phyloP scores from a whole-genome alignment of 108 stramenopile genomes.

The Fragilariopsis cylindrus region DNA sequence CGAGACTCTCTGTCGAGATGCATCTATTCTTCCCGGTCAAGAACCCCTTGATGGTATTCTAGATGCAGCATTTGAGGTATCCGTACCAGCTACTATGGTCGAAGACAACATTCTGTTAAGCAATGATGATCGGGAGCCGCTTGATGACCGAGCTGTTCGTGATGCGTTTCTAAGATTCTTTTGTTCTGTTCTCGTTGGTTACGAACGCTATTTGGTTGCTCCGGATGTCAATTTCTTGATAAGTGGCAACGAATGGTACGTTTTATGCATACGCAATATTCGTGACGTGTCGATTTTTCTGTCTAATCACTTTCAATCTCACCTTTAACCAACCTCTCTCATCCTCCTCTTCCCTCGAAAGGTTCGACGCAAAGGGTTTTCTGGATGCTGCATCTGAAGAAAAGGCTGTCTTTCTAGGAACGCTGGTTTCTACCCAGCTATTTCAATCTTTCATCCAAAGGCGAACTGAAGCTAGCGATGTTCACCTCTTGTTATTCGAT shows the following conservation, averaged over 20 bases:
- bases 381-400: conserved; percentile 59
- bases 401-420: conserved; percentile 53
- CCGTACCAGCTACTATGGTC: conserved; percentile 40
- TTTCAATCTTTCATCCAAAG: conserved; percentile 89
- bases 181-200: conserved; percentile 73
- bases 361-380: conserved; percentile 78
- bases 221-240: conserved; percentile 86
- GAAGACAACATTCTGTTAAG: conserved; percentile 27
- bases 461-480: conserved; percentile 84
- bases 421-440: conserved; percentile 72
- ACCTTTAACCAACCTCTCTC: too few relatives aligned
- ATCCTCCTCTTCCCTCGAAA: too few relatives aligned
- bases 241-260: conserved; percentile 77
- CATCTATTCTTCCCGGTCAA: conserved; percentile 80
- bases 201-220: conserved; percentile 80
- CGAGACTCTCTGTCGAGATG: conserved; percentile 79
- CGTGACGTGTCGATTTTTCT: too few relatives aligned
- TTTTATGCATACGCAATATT: too few relatives aligned
- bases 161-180: conserved; percentile 86
- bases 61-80: conserved; percentile 51
- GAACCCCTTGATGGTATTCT: conserved; percentile 71
- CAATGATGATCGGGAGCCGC: conserved; percentile 43
- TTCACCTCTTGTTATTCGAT: conserved; percentile 84
- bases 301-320: too few relatives aligned
- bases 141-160: conserved; percentile 84